Base-by-base conservation (phyloP, 192 early-diverging fungal species). In the Gonapodya prolifera region DNA sequence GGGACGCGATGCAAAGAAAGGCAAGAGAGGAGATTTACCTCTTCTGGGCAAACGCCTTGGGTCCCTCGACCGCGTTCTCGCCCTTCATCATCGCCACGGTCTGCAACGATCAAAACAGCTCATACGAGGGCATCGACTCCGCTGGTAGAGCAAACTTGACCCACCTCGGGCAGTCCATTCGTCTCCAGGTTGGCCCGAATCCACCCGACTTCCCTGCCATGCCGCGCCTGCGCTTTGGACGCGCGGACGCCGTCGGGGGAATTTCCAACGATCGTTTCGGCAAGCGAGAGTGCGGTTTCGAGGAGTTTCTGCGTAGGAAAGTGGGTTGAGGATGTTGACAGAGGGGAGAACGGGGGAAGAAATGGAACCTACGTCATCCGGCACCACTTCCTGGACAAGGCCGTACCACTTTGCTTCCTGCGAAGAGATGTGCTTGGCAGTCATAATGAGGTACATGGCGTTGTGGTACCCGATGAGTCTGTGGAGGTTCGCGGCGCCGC, bases 401-500 rank as follows among this genome's bases (percentile, higher is more conserved):
- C 32, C 32, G 28, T 30, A 32, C 28, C 71, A 32, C 31, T 73
- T 18, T 32, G 71, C 71, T 29, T 73, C 71, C 31, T 73, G 71
- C 31, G 71, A 2, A 18, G 18, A 16, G 71, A 73, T 32, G 8
- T 18, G 71, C 8, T 73, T 32, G 18, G 28, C 71, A 2, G 71
- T 73, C 28, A 73, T 18, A 32, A 73, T 18, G 8, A 73, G 18
- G 8, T 73, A 30, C 71, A 73, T 73, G 8, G 71, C 18, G 71
- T 73, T 73, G 71, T 73, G 71, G 71, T 73, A 73, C 32, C 71
- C 71, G 31, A 73, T 73, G 18, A 73, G 71, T 2, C 71, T 2
- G 71, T 73, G 71, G 71, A 73, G 71, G 71, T 73, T 73, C 8
- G 71, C 71, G 8, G 71, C 32, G 71, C 71, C 71, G 71, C 71